phyloP scores from a whole-genome alignment of 805 yeast species.

The Metschnikowia noctiluminum region DNA sequence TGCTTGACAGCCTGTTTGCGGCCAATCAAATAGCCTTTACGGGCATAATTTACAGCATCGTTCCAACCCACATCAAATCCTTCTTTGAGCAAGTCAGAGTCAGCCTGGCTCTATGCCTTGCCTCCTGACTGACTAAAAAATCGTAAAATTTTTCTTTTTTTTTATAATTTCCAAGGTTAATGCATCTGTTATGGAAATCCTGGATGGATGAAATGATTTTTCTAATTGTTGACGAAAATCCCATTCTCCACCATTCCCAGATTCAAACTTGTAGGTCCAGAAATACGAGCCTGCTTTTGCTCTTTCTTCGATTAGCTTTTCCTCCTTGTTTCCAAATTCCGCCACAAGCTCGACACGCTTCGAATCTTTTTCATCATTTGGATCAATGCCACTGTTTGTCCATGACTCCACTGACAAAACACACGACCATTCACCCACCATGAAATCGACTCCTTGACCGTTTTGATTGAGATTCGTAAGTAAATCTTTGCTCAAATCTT shows the following conservation, averaged over 20 bases:
- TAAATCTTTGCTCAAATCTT: conserved; percentile 49
- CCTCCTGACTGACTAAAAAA: conserved; percentile 16
- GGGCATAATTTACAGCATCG: conserved; percentile 65
- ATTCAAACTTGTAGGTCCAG: conserved; percentile 86
- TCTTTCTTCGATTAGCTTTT: conserved; percentile 43
- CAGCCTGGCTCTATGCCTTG: conserved; percentile 39
- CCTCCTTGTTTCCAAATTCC: conserved; percentile 59
- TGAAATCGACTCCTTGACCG: conserved; percentile 55
- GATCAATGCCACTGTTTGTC: conserved; percentile 43
- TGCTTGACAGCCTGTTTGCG: conserved; percentile 52
- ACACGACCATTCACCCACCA: conserved; percentile 89
- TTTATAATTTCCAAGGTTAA: conserved; percentile 38
- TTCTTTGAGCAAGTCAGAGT: conserved; percentile 75
- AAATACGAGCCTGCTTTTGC: conserved; percentile 69
- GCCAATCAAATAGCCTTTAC: conserved; percentile 69
- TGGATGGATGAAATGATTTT: conserved; percentile 24
- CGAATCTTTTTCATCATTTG: conserved; percentile 21
- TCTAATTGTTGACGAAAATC: conserved; percentile 77
- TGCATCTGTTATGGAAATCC: conserved; percentile 35
- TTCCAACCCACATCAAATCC: conserved; percentile 75
- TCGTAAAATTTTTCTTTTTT: conserved; percentile 29
- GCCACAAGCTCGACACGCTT: conserved; percentile 53
- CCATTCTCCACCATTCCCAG: conserved; percentile 97
- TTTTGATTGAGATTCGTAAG: conserved; percentile 46
- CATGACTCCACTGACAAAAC: conserved; percentile 76